Evolutionary conservation across 2,329 filamentous ascomycete genomes (phyloP), one percentile per base, ranked within the genome.

Genomic region (Achaetomium macrosporum): DNA sequence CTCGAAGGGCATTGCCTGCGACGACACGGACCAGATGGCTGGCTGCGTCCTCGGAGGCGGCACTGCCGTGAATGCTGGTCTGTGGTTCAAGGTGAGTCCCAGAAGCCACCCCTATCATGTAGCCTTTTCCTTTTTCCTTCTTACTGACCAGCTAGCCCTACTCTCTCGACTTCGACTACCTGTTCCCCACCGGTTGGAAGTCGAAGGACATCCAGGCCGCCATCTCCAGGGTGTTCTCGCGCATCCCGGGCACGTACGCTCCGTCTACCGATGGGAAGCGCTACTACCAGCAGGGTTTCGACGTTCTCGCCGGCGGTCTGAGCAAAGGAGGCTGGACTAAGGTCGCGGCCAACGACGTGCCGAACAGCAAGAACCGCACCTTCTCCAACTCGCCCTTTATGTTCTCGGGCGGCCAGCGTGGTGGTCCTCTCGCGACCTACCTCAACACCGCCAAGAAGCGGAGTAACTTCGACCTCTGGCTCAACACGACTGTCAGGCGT

Each of bases 171-270:
- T 86, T 82, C 70, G 81, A 86, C 63, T 74, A 76, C 63, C 80
- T 81, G 61, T 87, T 84, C 68, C 83, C 83, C 1, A 59, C 68
- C 13, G 83, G 82, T n/a, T 87, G 84, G 83, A 81, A 84, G 64
- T 75, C 77, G 37, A 65, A 69, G 3, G 82, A 87, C 59, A 76
- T 87, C 68, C 68, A 70, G 57, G 64, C 70, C 42, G 77, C 82
- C n/a, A 76, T 79, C 17, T 69, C 73, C 30, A 73, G 79, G 33
- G 78, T 82, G 1, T 86, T 86, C 66, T 70, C 73, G 40, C 75
- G 81, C 40, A 85, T 85, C 57, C 82, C 82, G 0, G 82, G 82
- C 30, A 85, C 81, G 1, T 77, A 81, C 59, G 71, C 73, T 29
- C 82, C 83, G 2, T 85, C 81, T 1, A 69, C 71, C 57, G 82